Conservation (phyloP, 345 rosid species). For the Acer negundo region DNA sequence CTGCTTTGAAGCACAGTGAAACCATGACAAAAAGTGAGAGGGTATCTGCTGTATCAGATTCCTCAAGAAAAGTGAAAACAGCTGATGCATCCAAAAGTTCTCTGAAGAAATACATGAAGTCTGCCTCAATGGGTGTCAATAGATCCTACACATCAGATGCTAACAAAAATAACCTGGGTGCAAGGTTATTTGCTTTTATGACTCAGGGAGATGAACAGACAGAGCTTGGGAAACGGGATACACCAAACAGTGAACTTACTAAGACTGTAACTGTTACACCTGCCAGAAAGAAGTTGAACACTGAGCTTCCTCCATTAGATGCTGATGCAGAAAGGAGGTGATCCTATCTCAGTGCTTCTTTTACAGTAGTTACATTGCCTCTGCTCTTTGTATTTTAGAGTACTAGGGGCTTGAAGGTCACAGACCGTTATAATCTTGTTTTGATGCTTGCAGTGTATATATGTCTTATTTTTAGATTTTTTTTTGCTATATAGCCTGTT, state of each 20-base stretch:
- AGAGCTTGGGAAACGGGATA: conserved; percentile 32
- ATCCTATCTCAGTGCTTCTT: conserved; percentile 1
- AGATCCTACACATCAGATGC: conserved; percentile 34
- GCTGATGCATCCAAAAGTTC: conserved; percentile 35
- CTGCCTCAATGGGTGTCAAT: conserved; percentile 29
- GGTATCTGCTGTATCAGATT: conserved; percentile 34
- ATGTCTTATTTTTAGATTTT: conserved; percentile 9
- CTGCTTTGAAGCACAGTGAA: conserved; percentile 35
- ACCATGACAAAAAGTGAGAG: conserved; percentile 39
- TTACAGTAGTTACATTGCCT: background rate
- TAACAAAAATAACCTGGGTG: conserved; percentile 48
- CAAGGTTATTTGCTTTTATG: conserved; percentile 27
- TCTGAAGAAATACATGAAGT: conserved; percentile 34
- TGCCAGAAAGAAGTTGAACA: conserved; percentile 33
- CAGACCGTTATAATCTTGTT: background rate
- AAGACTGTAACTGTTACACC: conserved; percentile 23
- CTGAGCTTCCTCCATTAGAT: conserved; percentile 50
- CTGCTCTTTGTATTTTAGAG: background rate
- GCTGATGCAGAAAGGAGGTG: conserved; percentile 71
- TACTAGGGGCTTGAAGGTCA: background rate
- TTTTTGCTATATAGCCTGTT: conserved; percentile 49
- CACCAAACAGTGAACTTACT: conserved; percentile 23
- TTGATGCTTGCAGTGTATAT: background rate
- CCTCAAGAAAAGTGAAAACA: conserved; percentile 40
- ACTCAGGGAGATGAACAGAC: conserved; percentile 29